Base-by-base conservation (phyloP, 768 basidiomycete species). In the Pleurotus tuoliensis region DNA sequence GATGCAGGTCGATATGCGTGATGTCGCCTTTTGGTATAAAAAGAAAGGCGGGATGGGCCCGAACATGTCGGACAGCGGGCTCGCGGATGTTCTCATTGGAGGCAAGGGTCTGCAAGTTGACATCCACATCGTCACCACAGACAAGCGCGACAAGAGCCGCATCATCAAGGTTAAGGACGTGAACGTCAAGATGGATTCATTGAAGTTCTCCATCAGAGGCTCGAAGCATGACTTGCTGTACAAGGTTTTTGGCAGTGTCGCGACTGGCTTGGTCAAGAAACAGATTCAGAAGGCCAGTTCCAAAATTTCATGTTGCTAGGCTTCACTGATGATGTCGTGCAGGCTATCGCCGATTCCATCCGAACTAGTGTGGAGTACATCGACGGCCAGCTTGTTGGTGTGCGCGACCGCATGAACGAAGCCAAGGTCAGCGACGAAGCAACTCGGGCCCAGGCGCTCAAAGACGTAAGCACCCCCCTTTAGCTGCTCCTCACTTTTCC, bases 1-100 rank as follows among this genome's bases (percentile, higher is more conserved):
- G 69, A 89, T 97, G 63, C 94, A 98, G 67, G 88, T 89, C 4
- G 93, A 96, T 62, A 88, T 98, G 82, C 82, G 90, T 13, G 94
- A 97, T 63, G 90, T 96, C 13, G 87, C 89, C 9, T 95, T 98
- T 70, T 92, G 87, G 67, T 94, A 91, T 77, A 79, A 77, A 60
- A 91, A 86, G 77, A 94, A 94, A 82, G 80, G 75, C 2, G 91
- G 92, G 3, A 81, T 91, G 5, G 48, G 48, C 62, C 83, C 88
- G 2, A 92, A 86, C 76, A 72, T 94, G 68, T 78, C 69, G 45
- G 93, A 95, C 70, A 84, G 83, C 6, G 93, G 93, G 43, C 69
- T 94, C 13, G 92, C 92, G 5, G 94, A 95, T 64, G 86, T 95
- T 3, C 63, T 92, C 41, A 73, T 96, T 44, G 89, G 91, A 11